Conservation (phyloP, 225 moss, liverwort and hornwort species). For the Anthoceros angustus region DNA sequence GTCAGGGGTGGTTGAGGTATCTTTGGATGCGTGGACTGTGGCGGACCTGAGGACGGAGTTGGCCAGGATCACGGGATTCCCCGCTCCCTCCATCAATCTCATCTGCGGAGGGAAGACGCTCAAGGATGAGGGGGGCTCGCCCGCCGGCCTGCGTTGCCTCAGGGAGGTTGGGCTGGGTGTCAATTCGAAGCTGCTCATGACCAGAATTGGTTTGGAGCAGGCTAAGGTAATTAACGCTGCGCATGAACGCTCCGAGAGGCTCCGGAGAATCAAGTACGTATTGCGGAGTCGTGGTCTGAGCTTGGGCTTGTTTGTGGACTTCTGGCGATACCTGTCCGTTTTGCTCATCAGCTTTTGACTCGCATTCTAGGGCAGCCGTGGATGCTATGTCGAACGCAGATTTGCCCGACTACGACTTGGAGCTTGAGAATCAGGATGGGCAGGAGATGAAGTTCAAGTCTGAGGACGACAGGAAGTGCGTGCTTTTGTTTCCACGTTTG, state of each 20-base stretch:
- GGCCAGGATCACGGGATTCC: slow-evolving; percentile 49
- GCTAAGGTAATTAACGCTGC: slow-evolving; percentile 47
- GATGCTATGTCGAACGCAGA: slow-evolving; percentile 96
- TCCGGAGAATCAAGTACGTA: slow-evolving; percentile 60
- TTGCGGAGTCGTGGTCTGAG: neutral
- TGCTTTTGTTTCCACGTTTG: neutral
- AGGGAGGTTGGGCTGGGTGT: slow-evolving; percentile 45
- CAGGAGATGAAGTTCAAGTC: slow-evolving; percentile 48
- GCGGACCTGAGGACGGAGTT: slow-evolving; percentile 59
- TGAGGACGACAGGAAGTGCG: slow-evolving; percentile 64
- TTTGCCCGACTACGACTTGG: slow-evolving; percentile 50
- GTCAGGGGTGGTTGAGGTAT: slow-evolving; percentile 70
- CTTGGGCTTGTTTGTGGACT: neutral
- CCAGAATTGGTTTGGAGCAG: slow-evolving; percentile 41
- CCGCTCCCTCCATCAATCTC: slow-evolving; percentile 39
- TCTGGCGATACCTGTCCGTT: neutral
- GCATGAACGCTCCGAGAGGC: slow-evolving; percentile 59
- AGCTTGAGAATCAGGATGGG: slow-evolving; percentile 79
- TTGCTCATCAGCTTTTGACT: no score
- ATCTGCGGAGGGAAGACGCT: slow-evolving; percentile 65
- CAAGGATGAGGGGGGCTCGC: slow-evolving; percentile 27
- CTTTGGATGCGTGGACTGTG: slow-evolving; percentile 65
- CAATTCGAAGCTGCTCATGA: slow-evolving; percentile 72
- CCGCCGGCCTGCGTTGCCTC: slow-evolving; percentile 19
- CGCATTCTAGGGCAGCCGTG: slow-evolving; percentile 49